Percentiles rank a stretch among this genome's conserved stretches.
phyloP scores from a whole-genome alignment of 2,329 filamentous ascomycete genomes.

The Aspergillus sp. region DNA sequence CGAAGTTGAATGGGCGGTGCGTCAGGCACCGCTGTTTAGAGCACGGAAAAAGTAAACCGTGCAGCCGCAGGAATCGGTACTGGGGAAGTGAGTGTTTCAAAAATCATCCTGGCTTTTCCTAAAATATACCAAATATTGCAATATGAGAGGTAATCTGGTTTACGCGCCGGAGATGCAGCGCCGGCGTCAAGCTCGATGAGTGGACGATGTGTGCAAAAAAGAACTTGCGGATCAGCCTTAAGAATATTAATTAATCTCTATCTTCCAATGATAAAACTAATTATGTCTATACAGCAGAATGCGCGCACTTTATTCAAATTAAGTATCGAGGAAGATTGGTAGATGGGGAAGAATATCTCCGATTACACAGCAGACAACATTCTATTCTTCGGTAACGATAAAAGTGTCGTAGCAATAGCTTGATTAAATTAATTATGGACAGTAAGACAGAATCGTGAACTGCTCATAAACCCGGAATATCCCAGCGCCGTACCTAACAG shows the following conservation, averaged over 20 bases:
- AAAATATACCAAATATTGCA: neutral
- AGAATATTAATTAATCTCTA: neutral
- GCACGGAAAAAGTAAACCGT: neutral
- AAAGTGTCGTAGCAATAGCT: neutral
- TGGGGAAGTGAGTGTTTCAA: neutral
- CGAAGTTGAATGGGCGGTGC: slow-evolving; percentile 6
- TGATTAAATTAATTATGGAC: neutral
- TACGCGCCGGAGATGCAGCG: neutral
- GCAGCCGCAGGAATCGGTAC: neutral
- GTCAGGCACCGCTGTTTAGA: neutral
- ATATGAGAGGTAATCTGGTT: neutral
- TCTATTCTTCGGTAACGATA: no score
- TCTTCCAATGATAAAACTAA: neutral
- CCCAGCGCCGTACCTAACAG: neutral
- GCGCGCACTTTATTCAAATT: no score
- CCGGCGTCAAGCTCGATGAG: neutral
- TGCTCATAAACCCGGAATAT: neutral
- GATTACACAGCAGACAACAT: neutral
- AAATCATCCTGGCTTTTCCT: neutral
- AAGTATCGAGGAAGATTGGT: no score
- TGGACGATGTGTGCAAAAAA: neutral
- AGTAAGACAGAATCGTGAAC: neutral
- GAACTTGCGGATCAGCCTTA: neutral
- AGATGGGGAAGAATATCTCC: neutral
- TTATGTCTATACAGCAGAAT: neutral